Conservation (phyloP, 768 basidiomycete species). For the Tulasnella sp. region DNA sequence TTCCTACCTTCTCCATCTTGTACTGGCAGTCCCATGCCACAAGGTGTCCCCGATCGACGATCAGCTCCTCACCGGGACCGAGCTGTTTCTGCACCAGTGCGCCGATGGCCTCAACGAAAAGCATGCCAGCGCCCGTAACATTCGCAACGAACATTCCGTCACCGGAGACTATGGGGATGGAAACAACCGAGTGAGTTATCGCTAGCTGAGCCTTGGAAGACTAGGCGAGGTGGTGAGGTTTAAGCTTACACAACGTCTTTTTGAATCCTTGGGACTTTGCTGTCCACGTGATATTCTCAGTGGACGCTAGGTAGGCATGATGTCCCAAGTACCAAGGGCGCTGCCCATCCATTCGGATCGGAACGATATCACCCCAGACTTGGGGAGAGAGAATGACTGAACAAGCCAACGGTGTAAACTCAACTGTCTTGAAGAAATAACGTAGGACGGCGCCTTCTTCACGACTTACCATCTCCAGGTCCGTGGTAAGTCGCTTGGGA, state of each 20-base stretch:
- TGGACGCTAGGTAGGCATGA: conserved; percentile 27
- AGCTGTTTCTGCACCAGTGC: conserved; percentile 26
- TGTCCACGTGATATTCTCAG: conserved; percentile 22
- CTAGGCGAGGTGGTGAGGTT: neutral
- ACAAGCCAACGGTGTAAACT: too few species aligned
- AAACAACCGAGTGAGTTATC: neutral
- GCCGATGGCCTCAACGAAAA: conserved; percentile 28
- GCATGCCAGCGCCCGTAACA: conserved; percentile 23
- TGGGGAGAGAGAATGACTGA: conserved; percentile 27
- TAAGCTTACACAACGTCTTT: conserved; percentile 25
- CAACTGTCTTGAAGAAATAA: too few species aligned
- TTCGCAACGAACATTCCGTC: conserved; percentile 27
- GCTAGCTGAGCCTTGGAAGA: neutral
- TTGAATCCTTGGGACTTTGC: conserved; percentile 26
- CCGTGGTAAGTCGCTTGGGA: conserved; percentile 9
- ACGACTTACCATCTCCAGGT: conserved; percentile 19
- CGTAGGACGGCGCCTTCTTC: too few species aligned
- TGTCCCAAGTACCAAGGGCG: conserved; percentile 25
- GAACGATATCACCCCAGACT: conserved; percentile 29
- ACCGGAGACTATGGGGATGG: conserved; percentile 25
- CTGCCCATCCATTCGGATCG: conserved; percentile 25
- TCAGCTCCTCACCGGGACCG: conserved; percentile 26
- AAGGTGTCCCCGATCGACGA: conserved; percentile 30
- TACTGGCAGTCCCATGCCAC: conserved; percentile 30
- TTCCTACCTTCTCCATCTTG: conserved; percentile 27